Evolutionary conservation across 805 yeast species (phyloP).

Genomic region (Starmera pachycereana): DNA sequence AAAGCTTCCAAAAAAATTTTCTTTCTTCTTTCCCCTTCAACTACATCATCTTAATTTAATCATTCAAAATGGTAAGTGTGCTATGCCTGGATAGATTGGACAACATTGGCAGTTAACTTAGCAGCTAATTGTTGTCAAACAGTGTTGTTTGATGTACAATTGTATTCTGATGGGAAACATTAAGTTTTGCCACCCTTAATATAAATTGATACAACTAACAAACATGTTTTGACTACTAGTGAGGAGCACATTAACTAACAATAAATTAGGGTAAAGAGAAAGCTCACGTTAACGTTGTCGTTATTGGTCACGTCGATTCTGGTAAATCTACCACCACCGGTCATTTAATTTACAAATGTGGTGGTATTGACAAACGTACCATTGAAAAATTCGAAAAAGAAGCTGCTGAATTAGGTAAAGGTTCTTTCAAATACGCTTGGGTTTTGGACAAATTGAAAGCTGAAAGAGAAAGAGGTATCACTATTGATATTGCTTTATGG

Average conservation of each 20-base stretch:
- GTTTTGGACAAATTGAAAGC: constrained; percentile 88
- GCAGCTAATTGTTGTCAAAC: too few relatives aligned
- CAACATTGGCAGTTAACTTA: too few relatives aligned
- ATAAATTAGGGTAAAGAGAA: constrained; percentile 76
- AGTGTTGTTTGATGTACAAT: too few relatives aligned
- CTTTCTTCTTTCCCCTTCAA: too few relatives aligned
- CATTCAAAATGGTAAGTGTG: too few relatives aligned
- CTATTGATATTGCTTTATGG: constrained; percentile 91
- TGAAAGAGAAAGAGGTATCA: constrained; percentile 96
- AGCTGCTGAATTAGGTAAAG: constrained; percentile 95
- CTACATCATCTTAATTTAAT: too few relatives aligned
- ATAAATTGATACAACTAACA: too few relatives aligned
- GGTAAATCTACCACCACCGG: constrained; percentile 99
- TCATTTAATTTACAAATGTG: constrained; percentile 98
- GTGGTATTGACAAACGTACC: constrained; percentile 99
- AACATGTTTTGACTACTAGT: too few relatives aligned
- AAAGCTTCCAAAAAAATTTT: too few relatives aligned
- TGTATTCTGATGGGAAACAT: too few relatives aligned
- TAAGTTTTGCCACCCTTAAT: too few relatives aligned
- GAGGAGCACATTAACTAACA: constrained; percentile 8
- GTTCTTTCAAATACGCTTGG: constrained; percentile 97
- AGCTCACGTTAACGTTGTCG: constrained; percentile 99
- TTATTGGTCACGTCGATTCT: constrained; percentile 99
- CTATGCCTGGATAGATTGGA: too few relatives aligned
- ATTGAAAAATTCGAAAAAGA: constrained; percentile 97